Conservation (phyloP, 441 rosid species). For the Pelargonium cotyledonis region DNA sequence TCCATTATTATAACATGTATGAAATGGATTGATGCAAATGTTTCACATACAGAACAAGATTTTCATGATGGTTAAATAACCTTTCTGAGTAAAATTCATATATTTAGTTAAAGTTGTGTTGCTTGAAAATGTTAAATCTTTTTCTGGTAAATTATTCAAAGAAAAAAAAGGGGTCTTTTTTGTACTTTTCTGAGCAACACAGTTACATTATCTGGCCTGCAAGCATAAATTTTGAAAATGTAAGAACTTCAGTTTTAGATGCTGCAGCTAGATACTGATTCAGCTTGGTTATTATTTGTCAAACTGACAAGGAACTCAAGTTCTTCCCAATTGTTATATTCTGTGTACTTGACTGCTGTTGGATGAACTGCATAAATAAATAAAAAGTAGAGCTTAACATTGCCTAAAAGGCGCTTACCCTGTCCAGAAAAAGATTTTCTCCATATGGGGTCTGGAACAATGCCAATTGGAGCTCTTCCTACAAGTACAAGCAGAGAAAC, state of each 20-base stretch:
- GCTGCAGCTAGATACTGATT: not conserved
- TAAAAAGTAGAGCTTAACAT: no score
- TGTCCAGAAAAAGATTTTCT: slow-evolving; percentile 65
- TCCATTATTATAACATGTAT: not conserved
- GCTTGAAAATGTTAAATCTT: no score
- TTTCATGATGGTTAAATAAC: no score
- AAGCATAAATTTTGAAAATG: not conserved
- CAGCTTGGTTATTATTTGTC: not conserved
- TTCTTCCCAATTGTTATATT: not conserved
- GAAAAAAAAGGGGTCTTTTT: not conserved
- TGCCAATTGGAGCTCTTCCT: slow-evolving; percentile 51
- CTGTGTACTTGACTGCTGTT: not conserved
- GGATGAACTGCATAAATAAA: not conserved
- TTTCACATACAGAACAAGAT: no score
- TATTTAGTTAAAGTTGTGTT: no score
- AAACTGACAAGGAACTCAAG: not conserved
- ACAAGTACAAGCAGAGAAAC: not conserved
- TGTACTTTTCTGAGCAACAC: not conserved
- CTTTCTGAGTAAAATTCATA: no score
- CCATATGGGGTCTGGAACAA: slow-evolving; percentile 44
- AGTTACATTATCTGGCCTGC: not conserved
- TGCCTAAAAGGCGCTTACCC: not conserved
- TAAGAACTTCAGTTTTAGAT: no score
- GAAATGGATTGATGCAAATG: no score
- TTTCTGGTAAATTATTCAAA: no score